These are phyloP conservation scores for Exophiala alcalophila DNA, from an alignment of 2,329 filamentous ascomycete genomes.

Conservation along the genomic window DNA sequence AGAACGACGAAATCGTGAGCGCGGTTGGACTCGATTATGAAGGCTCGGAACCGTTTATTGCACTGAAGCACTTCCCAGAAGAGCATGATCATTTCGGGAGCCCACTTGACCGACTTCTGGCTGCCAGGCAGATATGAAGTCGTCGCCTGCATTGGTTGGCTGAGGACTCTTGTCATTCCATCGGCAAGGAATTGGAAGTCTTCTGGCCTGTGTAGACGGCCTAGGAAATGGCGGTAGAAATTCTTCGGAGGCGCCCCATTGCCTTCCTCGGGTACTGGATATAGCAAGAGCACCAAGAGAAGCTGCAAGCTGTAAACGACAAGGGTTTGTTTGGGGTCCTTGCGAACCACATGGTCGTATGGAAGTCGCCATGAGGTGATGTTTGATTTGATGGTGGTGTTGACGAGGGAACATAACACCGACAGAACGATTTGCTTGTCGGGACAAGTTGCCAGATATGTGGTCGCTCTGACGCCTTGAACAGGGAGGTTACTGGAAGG, in stretches of 20 bases:
- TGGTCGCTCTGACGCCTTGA: slow-evolving; percentile 77
- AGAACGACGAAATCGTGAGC: slow-evolving; percentile 91
- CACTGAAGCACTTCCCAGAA: slow-evolving; percentile 98
- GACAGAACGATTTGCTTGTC: slow-evolving; percentile 92
- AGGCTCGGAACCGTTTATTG: slow-evolving; percentile 94
- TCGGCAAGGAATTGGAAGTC: slow-evolving; percentile 98
- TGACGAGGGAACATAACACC: slow-evolving; percentile 84
- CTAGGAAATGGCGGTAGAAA: slow-evolving; percentile 87
- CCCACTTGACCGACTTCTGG: slow-evolving; percentile 76
- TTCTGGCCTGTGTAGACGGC: slow-evolving; percentile 84
- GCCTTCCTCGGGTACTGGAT: slow-evolving; percentile 77
- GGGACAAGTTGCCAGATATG: slow-evolving; percentile 80
- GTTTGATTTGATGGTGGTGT: slow-evolving; percentile 95
- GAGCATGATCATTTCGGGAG: slow-evolving; percentile 91
- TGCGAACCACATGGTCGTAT: slow-evolving; percentile 88
- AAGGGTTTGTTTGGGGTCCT: slow-evolving; percentile 82
- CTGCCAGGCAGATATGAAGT: slow-evolving; percentile 83
- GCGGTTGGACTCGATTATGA: slow-evolving; percentile 92
- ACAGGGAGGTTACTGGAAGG: slow-evolving; percentile 74
- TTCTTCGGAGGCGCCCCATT: slow-evolving; percentile 72
- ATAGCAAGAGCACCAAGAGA: slow-evolving; percentile 78
- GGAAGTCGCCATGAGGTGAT: slow-evolving; percentile 90
- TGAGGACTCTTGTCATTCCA: slow-evolving; percentile 86
- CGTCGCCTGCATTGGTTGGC: slow-evolving; percentile 75
- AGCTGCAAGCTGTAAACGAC: slow-evolving; percentile 91